Evolutionary conservation across 2,329 filamentous ascomycete genomes (phyloP), one percentile per base, ranked within the genome.

Genomic region (Zopfia rhizophila): DNA sequence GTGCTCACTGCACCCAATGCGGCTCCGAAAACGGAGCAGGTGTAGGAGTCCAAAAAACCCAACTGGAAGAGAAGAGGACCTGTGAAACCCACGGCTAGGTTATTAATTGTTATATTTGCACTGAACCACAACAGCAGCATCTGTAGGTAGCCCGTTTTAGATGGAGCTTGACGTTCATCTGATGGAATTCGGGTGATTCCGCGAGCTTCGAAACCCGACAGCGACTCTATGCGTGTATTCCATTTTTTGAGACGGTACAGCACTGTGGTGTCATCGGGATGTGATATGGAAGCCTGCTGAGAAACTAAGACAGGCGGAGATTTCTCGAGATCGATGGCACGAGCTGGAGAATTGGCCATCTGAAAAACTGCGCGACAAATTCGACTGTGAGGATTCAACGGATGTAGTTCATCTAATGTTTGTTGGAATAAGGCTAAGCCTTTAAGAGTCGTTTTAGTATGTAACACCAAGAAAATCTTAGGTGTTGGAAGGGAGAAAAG

Each of bases 51-150:
- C 4, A 56, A 57, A 55, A 74, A 76, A 17, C 72, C 70, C 10
- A 78, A 56, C 1, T 59, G 54, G 42, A 73, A 66, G 1, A 72
- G 65, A 7, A 75, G 43, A 4, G 74, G 74, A 5, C 75, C 73
- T 14, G 75, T 59, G n/a, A 75, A 66, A 7, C 73, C 75, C 6
- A 73, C 63, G 14, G 71, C 61, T 18, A 76, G 66, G 38, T 76
- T 77, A 48, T 73, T 75, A 22, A 52, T 28, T 50, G 53, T 40
- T 4, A 70, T 75, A 17, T 49, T 49, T 28, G 39, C 31, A 18
- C 38, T 38, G n/a, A 48, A 43, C 45, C 45, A 48, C 7, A 44
- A 21, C 7, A 45, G 25, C 13, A 33, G 32, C 55, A 61, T 61
- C 4, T 61, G 55, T 5, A 63, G 35, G 29, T 63, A 61, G 31